A percentile compares a stretch with the other conserved stretches of the same genome.
Conservation (phyloP, 192 early-diverging fungal species). For the Rhizophagus prolifer region DNA sequence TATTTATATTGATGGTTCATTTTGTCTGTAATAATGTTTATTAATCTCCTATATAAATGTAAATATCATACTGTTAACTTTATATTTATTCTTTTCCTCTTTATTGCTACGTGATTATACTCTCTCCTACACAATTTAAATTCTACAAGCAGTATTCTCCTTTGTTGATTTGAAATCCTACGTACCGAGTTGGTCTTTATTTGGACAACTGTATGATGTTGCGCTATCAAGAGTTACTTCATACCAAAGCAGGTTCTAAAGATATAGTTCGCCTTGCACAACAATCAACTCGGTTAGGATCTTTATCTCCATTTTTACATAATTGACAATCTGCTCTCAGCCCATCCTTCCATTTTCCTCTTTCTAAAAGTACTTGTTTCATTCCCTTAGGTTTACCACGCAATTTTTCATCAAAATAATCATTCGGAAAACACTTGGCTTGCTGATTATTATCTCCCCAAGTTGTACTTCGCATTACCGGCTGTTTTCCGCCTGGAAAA, state of each 20-base stretch:
- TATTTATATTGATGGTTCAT: too few relatives aligned
- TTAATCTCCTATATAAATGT: too few relatives aligned
- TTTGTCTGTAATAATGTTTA: too few relatives aligned
- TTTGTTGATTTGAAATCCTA: too few relatives aligned
- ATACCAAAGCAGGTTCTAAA: slow-evolving; percentile 13
- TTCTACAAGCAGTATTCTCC: too few relatives aligned
- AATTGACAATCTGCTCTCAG: not conserved
- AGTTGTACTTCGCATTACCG: slow-evolving; percentile 11
- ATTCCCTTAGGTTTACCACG: not conserved
- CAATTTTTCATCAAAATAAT: not conserved
- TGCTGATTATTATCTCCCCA: not conserved
- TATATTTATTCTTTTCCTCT: too few relatives aligned
- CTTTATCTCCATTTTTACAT: slow-evolving; percentile 9
- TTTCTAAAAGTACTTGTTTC: not conserved
- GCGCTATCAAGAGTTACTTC: too few relatives aligned
- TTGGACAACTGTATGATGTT: too few relatives aligned
- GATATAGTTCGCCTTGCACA: slow-evolving; percentile 28
- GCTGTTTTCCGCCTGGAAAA: not conserved
- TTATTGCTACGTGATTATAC: too few relatives aligned
- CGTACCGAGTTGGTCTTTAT: too few relatives aligned
- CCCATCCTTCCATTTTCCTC: not conserved
- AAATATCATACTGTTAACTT: too few relatives aligned
- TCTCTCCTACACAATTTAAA: too few relatives aligned
- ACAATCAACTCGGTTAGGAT: not conserved
- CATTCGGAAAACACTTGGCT: not conserved